phyloP scores from a whole-genome alignment of 1,284 basidiomycete genomes.

The Cutaneotrichosporon curvatum region DNA sequence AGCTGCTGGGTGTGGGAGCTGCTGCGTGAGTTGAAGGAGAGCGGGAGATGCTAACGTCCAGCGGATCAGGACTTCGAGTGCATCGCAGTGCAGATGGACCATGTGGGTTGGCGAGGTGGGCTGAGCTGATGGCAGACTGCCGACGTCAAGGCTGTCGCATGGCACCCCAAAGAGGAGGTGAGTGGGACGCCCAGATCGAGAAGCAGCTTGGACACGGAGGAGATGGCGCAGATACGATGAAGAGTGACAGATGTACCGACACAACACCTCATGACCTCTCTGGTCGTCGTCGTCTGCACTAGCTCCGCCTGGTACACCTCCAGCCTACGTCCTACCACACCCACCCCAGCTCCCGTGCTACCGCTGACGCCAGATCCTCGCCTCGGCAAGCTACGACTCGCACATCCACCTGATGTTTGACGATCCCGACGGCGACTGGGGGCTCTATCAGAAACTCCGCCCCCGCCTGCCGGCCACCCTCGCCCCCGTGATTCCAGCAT shows the following conservation, averaged over 20 bases:
- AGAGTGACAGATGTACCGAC: too few relatives aligned
- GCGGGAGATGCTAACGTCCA: slow-evolving; percentile 54
- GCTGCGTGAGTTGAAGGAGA: slow-evolving; percentile 50
- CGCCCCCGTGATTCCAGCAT: slow-evolving; percentile 3
- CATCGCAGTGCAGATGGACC: slow-evolving; percentile 93
- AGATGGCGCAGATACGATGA: too few relatives aligned
- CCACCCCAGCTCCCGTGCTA: too few relatives aligned
- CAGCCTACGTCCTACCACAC: too few relatives aligned
- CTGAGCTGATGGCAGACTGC: slow-evolving; percentile 49
- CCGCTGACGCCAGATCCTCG: slow-evolving; percentile 63
- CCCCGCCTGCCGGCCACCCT: slow-evolving; percentile 57
- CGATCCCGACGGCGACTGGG: slow-evolving; percentile 94
- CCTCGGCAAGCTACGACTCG: slow-evolving; percentile 95
- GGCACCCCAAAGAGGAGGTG: slow-evolving; percentile 94
- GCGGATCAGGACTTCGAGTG: slow-evolving; percentile 94
- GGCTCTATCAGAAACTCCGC: slow-evolving; percentile 69
- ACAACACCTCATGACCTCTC: too few relatives aligned
- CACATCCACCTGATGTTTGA: slow-evolving; percentile 90
- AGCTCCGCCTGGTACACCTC: too few relatives aligned
- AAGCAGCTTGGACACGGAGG: too few relatives aligned
- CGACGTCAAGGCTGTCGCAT: slow-evolving; percentile 91
- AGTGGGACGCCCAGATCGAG: too few relatives aligned
- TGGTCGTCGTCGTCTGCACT: too few relatives aligned
- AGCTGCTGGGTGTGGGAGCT: slow-evolving; percentile 97
- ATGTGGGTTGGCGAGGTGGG: slow-evolving; percentile 47